These are phyloP conservation scores for Euptelea pleiosperma DNA, from an alignment of 164 flowering plant species.

Conservation along the genomic window DNA sequence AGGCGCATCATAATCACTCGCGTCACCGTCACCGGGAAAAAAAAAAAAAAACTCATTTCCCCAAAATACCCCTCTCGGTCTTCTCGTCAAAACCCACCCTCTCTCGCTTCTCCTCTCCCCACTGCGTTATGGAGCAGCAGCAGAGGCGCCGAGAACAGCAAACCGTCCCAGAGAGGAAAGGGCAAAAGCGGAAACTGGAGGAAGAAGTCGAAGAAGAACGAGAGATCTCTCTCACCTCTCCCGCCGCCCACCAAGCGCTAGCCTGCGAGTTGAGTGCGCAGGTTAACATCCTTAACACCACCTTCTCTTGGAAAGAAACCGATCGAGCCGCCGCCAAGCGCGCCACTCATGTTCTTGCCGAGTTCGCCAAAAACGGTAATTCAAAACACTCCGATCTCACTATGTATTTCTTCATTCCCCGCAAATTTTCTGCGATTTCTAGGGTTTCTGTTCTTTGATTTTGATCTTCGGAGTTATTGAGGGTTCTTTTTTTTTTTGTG, in stretches of 20 bases:
- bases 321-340: constrained; percentile 84
- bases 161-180: constrained; percentile 48
- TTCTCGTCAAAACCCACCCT: constrained; percentile 2
- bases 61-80: constrained; percentile 29
- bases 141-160: constrained; percentile 25
- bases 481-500: neutral
- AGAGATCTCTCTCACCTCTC: constrained; percentile 29
- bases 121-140: constrained; percentile 54
- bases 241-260: constrained; percentile 36
- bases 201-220: constrained; percentile 35
- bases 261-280: constrained; percentile 46
- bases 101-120: neutral
- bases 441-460: neutral
- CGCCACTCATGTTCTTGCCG: constrained; percentile 74
- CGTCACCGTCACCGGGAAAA: too few relatives aligned
- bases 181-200: constrained; percentile 77
- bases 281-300: constrained; percentile 43
- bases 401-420: neutral
- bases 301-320: constrained; percentile 65
- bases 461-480: neutral
- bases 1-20: too few relatives aligned
- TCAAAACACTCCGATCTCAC: neutral
- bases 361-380: constrained; percentile 77
- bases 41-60: too few relatives aligned
- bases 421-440: neutral